Percentiles rank a stretch among this genome's conserved stretches.
Conservation (phyloP, 2,329 filamentous ascomycete genomes). For the Macrophomina pseudophaseolina region DNA sequence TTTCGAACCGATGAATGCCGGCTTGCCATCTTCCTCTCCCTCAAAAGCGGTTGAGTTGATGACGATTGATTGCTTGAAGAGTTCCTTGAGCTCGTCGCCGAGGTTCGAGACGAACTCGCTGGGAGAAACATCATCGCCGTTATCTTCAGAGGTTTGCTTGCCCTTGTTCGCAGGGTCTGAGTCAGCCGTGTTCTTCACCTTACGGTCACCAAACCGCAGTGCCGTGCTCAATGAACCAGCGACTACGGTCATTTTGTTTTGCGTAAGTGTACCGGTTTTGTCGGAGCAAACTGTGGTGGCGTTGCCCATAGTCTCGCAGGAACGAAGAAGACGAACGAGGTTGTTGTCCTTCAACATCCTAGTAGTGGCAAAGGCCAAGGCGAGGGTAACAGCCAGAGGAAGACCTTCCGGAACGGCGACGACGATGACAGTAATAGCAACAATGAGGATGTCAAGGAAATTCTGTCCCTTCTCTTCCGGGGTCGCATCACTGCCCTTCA, state of each 20-base stretch:
- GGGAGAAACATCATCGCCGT: constrained; percentile 56
- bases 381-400: constrained; percentile 70
- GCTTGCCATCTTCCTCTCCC: constrained; percentile 63
- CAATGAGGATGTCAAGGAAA: constrained; percentile 68
- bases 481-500: constrained; percentile 59
- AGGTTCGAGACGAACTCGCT: constrained; percentile 61
- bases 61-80: constrained; percentile 63
- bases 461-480: constrained; percentile 75
- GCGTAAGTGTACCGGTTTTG: constrained; percentile 34
- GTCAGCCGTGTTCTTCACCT: constrained; percentile 34
- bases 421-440: constrained; percentile 69
- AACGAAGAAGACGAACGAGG: constrained; percentile 68
- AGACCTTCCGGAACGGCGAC: constrained; percentile 72
- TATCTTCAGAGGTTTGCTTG: constrained; percentile 43
- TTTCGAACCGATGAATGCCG: constrained; percentile 73
- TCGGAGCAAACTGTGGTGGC: constrained; percentile 79
- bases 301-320: constrained; percentile 75
- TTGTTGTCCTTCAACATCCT: constrained; percentile 74
- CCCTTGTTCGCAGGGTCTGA: constrained; percentile 40
- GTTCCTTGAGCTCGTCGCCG: constrained; percentile 57
- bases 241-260: constrained; percentile 71
- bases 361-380: constrained; percentile 70
- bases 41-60: constrained; percentile 60
- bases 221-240: constrained; percentile 69
- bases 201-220: constrained; percentile 59